Conservation (phyloP, 306 rosid genomes). For the Prunus mume region DNA sequence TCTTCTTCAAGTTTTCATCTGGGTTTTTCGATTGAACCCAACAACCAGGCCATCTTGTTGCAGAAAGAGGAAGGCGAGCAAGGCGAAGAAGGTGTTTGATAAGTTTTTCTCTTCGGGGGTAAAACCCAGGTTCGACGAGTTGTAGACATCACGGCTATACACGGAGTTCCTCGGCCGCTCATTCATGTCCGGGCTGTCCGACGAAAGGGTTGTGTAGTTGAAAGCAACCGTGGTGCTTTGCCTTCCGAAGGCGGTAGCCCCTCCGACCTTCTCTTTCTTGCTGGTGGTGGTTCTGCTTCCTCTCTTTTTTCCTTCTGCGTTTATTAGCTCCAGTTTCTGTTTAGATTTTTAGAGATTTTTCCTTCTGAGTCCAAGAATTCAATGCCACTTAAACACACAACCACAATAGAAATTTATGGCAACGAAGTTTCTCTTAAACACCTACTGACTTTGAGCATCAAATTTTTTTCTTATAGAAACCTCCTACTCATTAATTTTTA, state of each 20-base stretch:
- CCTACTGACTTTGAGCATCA: no score
- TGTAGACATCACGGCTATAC: constrained; percentile 99
- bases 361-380: no score
- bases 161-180: constrained; percentile 54
- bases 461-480: no score
- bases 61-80: background rate
- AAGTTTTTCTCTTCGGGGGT: constrained; percentile 36
- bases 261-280: constrained; percentile 96
- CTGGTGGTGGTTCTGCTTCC: constrained; percentile 71
- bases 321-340: background rate
- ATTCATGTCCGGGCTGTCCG: constrained; percentile 78
- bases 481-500: no score
- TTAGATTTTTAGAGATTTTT: background rate
- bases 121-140: constrained; percentile 63
- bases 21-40: background rate
- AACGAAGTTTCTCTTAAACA: no score
- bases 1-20: background rate
- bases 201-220: constrained; percentile 68
- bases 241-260: constrained; percentile 99
- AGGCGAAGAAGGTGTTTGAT: background rate
- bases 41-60: background rate
- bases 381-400: no score
- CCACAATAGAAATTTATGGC: no score
- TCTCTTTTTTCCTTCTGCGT: background rate
- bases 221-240: constrained; percentile 89